Evolutionary conservation across 148 eudicot genomes (phyloP).

Genomic region (Talinum fruticosum): DNA sequence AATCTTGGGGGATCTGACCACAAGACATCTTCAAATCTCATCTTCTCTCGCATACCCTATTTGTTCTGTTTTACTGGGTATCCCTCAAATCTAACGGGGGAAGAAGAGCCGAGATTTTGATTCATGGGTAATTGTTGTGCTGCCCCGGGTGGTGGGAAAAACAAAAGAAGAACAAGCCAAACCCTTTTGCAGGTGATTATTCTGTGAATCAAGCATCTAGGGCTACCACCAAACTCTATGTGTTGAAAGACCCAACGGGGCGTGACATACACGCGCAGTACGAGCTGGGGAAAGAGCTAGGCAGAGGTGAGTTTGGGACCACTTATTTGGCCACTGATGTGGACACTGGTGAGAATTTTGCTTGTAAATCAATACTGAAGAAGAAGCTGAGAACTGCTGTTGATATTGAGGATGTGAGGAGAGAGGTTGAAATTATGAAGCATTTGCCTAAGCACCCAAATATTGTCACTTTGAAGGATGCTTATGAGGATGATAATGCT

Average conservation of each 20-base stretch:
- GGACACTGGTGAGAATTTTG: slow-evolving; percentile 36
- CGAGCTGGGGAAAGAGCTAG: slow-evolving; percentile 49
- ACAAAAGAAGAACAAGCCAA: slow-evolving; percentile 44
- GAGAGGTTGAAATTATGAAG: slow-evolving; percentile 58
- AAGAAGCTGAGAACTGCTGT: slow-evolving; percentile 53
- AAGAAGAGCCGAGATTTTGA: slow-evolving; percentile 16
- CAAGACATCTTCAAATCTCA: background rate
- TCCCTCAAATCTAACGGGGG: slow-evolving; percentile 1
- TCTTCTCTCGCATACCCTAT: slow-evolving; percentile 5
- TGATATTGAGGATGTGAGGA: slow-evolving; percentile 59
- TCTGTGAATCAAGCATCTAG: slow-evolving; percentile 31
- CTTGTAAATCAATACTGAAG: slow-evolving; percentile 55
- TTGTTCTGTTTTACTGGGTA: slow-evolving; percentile 3
- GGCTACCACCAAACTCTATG: slow-evolving; percentile 31
- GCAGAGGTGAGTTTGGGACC: slow-evolving; percentile 59
- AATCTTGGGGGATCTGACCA: slow-evolving; percentile 22
- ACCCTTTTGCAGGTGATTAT: slow-evolving; percentile 43
- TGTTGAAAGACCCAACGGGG: slow-evolving; percentile 50
- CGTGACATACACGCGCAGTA: slow-evolving; percentile 38
- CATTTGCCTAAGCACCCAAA: slow-evolving; percentile 52
- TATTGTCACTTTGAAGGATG: slow-evolving; percentile 51
- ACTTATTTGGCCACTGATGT: slow-evolving; percentile 49
- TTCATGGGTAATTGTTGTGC: slow-evolving; percentile 60
- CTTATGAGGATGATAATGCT: slow-evolving; percentile 56
- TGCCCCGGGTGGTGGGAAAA: slow-evolving; percentile 30